Base-by-base conservation (phyloP, 2,329 filamentous ascomycete genomes). In the Apiospora marii region DNA sequence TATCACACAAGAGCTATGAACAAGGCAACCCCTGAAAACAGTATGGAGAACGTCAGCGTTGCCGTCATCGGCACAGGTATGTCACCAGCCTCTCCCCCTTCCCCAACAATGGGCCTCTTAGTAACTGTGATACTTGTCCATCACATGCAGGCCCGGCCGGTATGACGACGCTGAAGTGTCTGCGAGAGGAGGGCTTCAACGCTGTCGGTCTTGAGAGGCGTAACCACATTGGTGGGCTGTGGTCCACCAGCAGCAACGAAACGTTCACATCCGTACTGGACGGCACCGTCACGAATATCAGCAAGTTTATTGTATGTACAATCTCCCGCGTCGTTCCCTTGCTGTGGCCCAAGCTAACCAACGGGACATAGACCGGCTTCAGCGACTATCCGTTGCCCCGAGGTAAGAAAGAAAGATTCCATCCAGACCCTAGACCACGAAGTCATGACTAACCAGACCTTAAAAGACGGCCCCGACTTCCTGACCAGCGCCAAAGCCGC, bases 101-200 rank as follows among this genome's bases (percentile, higher is more conserved):
- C 14, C 1, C 44, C 44, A 19, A 46, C 37, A 6, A 3, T 37
- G 37, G 8, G 44, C 14, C 13, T 46, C 44, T 3, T 19, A 19
- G 5, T 46, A 19, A 46, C 13, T 19, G 44, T 19, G 44, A 46
- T 5, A 46, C 16, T 4, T 19, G 14, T 19, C 5, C 5, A 4
- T 1, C 44, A 6, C 14, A 61, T 16, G 13, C 67, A 82, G 82
- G 83, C 19, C 79, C 78, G 1, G 76, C 83, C 5, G 84, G 84
- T 51, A 78, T 85, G 22, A 78, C 82, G 22, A 79, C 84, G 12
- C 77, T 85, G 69, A 87, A 87, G 76, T 83, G 83, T 58, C 74
- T 86, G 30, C 75, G 81, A 1, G 84, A 86, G 71, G 84, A 85
- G 76, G 84, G 84, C 7, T 87, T 85, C 69, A 76, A 85, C 14